These are phyloP conservation scores for Termitomyces titanicus DNA, from an alignment of 768 basidiomycete species.

Conservation along the genomic window DNA sequence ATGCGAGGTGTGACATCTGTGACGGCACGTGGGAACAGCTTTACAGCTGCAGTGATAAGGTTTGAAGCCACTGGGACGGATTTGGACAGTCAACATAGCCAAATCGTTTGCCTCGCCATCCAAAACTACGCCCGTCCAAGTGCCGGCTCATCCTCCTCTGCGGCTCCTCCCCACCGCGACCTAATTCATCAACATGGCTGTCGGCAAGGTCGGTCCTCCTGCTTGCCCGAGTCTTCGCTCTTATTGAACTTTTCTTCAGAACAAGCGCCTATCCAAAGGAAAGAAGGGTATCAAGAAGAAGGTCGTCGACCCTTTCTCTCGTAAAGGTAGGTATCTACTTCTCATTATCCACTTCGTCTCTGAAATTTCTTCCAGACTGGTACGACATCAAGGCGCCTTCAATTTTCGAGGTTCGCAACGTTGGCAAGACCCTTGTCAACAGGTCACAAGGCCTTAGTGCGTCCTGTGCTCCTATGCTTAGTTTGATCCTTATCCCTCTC, in stretches of 20 bases:
- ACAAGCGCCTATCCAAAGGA: conserved; percentile 97
- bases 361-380: conserved; percentile 67
- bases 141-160: conserved; percentile 38
- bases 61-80: conserved; percentile 53
- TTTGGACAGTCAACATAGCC: conserved; percentile 27
- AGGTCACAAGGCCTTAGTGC: conserved; percentile 95
- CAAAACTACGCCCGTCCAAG: conserved; percentile 49
- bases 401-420: conserved; percentile 93
- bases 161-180: conserved; percentile 37
- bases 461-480: conserved; percentile 30
- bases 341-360: neutral
- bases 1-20: conserved; percentile 27
- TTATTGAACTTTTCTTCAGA: conserved; percentile 42
- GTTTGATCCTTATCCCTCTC: neutral
- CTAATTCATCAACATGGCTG: conserved; percentile 65
- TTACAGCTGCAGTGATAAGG: conserved; percentile 52
- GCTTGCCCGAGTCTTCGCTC: neutral
- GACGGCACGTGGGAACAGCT: conserved; percentile 41
- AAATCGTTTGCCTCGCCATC: conserved; percentile 19
- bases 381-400: conserved; percentile 99
- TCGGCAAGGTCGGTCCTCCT: conserved; percentile 68
- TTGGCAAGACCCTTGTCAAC: conserved; percentile 99
- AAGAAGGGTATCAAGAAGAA: conserved; percentile 99
- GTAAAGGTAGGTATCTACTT: conserved; percentile 72
- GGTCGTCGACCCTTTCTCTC: conserved; percentile 99